Conservation (phyloP, 371 early-diverging fungal genomes). For the Saksenaea vasiformis region DNA sequence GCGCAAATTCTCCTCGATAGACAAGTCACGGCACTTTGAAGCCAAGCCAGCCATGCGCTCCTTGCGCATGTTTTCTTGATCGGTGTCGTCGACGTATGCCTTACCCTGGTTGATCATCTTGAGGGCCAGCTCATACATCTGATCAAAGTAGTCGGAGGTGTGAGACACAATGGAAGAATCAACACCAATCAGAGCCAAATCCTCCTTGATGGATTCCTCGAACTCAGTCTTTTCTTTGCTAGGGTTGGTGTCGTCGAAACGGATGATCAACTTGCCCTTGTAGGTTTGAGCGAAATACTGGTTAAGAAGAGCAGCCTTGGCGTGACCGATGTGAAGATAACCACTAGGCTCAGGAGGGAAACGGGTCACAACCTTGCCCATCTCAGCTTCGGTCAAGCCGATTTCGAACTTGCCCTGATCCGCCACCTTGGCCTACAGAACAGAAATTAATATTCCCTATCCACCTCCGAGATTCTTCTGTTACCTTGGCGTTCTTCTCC, state of each 20-base stretch:
- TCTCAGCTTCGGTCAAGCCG: slow-evolving; percentile 78
- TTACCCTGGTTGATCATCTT: slow-evolving; percentile 90
- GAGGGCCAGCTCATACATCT: slow-evolving; percentile 85
- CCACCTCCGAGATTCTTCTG: slow-evolving; percentile 17
- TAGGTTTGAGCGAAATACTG: slow-evolving; percentile 95
- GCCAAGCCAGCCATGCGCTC: slow-evolving; percentile 93
- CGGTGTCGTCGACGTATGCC: slow-evolving; percentile 98
- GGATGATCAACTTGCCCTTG: slow-evolving; percentile 93
- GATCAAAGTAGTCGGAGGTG: slow-evolving; percentile 97
- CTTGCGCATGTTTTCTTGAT: slow-evolving; percentile 87
- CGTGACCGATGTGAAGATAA: slow-evolving; percentile 99
- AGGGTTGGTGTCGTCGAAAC: slow-evolving; percentile 99
- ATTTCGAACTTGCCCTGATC: slow-evolving; percentile 97
- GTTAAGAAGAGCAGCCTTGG: slow-evolving; percentile 99
- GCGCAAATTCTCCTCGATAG: slow-evolving; percentile 89
- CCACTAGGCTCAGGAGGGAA: slow-evolving; percentile 99
- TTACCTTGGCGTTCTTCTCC: background rate
- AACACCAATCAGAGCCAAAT: slow-evolving; percentile 88
- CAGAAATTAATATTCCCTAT: background rate
- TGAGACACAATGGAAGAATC: slow-evolving; percentile 80
- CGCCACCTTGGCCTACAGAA: slow-evolving; percentile 30
- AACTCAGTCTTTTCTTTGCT: slow-evolving; percentile 96
- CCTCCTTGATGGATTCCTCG: slow-evolving; percentile 94
- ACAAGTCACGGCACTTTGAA: slow-evolving; percentile 84
- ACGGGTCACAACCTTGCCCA: slow-evolving; percentile 92